Conservation (phyloP, 2,329 filamentous ascomycete genomes). For the Xylaria sp. region DNA sequence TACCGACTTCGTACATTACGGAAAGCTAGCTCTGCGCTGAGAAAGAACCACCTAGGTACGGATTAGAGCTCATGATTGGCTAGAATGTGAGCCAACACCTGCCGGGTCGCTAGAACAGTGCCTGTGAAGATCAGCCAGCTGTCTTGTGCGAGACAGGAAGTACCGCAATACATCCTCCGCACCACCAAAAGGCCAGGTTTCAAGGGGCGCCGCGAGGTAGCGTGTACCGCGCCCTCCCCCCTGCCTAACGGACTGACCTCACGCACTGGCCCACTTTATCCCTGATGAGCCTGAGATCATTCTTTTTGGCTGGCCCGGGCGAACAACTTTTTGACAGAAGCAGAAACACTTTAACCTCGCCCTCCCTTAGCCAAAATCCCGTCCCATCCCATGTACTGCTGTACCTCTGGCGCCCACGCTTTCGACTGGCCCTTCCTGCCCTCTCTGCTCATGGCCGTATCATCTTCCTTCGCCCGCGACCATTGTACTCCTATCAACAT, state of each 20-base stretch:
- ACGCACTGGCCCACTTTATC: constrained; percentile 12
- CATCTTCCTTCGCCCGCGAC: constrained; percentile 22
- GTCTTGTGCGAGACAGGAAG: constrained; percentile 4
- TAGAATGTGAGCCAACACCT: not conserved
- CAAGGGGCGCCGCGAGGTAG: not conserved
- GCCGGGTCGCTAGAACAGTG: not conserved
- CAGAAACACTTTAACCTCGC: constrained; percentile 26
- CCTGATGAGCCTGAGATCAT: constrained; percentile 22
- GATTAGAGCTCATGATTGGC: not conserved
- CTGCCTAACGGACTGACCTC: not conserved
- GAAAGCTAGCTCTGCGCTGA: not conserved
- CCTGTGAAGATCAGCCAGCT: not conserved
- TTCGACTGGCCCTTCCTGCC: constrained; percentile 17
- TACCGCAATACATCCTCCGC: not conserved
- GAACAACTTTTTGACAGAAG: constrained; percentile 26
- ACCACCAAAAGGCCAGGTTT: not conserved
- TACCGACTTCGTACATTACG: not conserved
- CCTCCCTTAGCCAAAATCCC: constrained; percentile 20
- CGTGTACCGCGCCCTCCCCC: not conserved
- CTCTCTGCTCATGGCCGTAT: constrained; percentile 11
- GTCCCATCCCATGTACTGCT: constrained; percentile 17
- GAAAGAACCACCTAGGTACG: not conserved
- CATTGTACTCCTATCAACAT: constrained; percentile 13
- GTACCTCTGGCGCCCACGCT: constrained; percentile 11
- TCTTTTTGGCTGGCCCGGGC: constrained; percentile 27